Conservation (phyloP, 306 rosid genomes). For the Mimosa pudica region DNA sequence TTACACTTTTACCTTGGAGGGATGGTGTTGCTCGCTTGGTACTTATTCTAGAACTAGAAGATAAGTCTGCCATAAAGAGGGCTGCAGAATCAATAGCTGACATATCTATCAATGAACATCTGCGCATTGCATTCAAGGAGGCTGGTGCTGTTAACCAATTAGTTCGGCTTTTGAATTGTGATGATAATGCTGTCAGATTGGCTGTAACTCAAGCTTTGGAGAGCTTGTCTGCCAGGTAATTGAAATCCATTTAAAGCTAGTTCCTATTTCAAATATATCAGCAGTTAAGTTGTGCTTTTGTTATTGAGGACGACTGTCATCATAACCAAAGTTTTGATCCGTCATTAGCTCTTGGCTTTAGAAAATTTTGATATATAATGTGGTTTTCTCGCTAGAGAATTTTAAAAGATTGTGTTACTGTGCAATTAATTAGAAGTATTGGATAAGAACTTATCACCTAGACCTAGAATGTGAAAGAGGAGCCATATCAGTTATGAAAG, state of each 20-base stretch:
- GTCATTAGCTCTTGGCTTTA: neutral
- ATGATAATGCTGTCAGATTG: slow-evolving; percentile 53
- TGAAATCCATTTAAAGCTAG: slow-evolving; percentile 2
- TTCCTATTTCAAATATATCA: slow-evolving; percentile 27
- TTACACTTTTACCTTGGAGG: slow-evolving; percentile 74
- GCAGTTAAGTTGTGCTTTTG: slow-evolving; percentile 3
- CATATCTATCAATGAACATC: slow-evolving; percentile 77
- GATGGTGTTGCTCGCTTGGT: slow-evolving; percentile 92
- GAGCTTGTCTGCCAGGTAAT: slow-evolving; percentile 77
- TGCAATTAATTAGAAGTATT: slow-evolving; percentile 11
- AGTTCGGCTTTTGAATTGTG: slow-evolving; percentile 53
- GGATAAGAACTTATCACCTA: slow-evolving; percentile 6
- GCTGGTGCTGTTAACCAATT: slow-evolving; percentile 83
- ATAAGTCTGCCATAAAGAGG: slow-evolving; percentile 58
- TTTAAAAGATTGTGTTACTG: slow-evolving; percentile 1
- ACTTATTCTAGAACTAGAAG: slow-evolving; percentile 73
- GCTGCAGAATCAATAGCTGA: slow-evolving; percentile 75
- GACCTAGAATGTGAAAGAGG: neutral
- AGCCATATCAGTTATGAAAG: neutral
- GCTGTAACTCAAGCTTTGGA: slow-evolving; percentile 68
- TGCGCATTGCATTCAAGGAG: slow-evolving; percentile 82
- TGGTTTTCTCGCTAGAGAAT: neutral
- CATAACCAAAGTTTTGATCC: neutral
- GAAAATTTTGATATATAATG: slow-evolving; percentile 7
- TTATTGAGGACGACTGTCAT: neutral